Conservation (phyloP, 768 basidiomycete species). For the Scleroderma bovista region DNA sequence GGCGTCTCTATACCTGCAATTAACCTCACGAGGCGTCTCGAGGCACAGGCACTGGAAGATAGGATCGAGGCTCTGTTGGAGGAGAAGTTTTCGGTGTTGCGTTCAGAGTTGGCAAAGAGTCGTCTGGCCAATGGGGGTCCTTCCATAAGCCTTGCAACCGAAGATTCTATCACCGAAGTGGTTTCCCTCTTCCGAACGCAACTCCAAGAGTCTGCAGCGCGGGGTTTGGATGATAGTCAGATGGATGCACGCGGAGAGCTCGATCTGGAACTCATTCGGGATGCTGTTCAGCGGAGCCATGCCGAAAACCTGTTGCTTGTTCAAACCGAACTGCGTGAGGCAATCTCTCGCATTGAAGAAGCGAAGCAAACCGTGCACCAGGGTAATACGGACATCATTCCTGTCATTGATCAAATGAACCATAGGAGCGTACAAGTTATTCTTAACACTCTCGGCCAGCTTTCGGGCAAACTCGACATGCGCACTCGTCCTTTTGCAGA, state of each 20-base stretch:
- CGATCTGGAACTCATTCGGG: conserved; percentile 72
- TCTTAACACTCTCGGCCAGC: conserved; percentile 51
- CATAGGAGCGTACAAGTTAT: conserved; percentile 54
- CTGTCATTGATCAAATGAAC: conserved; percentile 54
- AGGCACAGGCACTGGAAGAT: conserved; percentile 55
- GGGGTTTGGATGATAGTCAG: conserved; percentile 54
- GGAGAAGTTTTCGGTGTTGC: conserved; percentile 56
- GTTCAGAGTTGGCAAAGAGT: conserved; percentile 33
- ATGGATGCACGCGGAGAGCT: conserved; percentile 72
- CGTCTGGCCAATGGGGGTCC: conserved; percentile 19
- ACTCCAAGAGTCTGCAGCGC: conserved; percentile 55
- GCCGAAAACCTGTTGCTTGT: conserved; percentile 52
- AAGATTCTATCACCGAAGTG: conserved; percentile 61
- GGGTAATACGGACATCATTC: conserved; percentile 30
- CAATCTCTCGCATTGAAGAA: conserved; percentile 41
- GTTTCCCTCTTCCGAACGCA: conserved; percentile 64
- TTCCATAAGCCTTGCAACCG: conserved; percentile 41
- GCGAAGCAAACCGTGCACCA: conserved; percentile 11
- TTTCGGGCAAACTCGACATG: conserved; percentile 28
- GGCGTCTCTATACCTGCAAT: conserved; percentile 39
- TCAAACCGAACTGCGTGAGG: conserved; percentile 52
- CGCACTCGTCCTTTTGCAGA: conserved; percentile 28
- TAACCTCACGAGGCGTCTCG: conserved; percentile 52
- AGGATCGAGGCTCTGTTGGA: conserved; percentile 61
- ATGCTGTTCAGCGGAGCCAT: conserved; percentile 63